A percentile compares a stretch with the other conserved stretches of the same genome.
Conservation (phyloP, 2,329 filamentous ascomycete genomes). For the Sordariomycetes sp. region DNA sequence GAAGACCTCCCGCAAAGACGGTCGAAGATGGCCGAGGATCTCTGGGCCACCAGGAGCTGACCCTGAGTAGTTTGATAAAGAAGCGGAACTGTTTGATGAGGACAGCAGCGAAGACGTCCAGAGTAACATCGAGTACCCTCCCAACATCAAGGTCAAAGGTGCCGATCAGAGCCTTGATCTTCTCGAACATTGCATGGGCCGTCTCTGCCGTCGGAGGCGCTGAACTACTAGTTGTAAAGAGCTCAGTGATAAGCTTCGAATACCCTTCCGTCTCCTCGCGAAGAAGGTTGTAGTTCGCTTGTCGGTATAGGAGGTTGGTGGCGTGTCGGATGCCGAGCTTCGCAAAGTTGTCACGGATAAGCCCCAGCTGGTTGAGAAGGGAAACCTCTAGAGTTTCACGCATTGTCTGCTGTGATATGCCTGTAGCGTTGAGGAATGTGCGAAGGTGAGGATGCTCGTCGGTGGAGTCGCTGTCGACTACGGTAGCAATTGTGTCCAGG, state of each 20-base stretch:
- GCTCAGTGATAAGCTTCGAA: conserved; percentile 87
- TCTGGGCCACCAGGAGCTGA: conserved; percentile 94
- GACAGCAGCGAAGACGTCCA: conserved; percentile 89
- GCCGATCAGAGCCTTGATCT: conserved; percentile 86
- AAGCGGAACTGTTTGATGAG: conserved; percentile 88
- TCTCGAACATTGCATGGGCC: conserved; percentile 77
- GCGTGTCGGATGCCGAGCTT: conserved; percentile 77
- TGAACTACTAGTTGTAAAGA: conserved; percentile 75
- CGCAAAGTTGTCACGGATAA: conserved; percentile 76
- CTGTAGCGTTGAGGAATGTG: conserved; percentile 58
- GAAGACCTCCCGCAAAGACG: conserved; percentile 53
- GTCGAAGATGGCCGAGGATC: conserved; percentile 27
- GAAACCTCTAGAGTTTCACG: conserved; percentile 72
- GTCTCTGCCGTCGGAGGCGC: conserved; percentile 61
- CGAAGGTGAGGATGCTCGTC: conserved; percentile 38
- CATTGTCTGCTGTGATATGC: conserved; percentile 58
- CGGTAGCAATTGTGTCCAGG: conserved; percentile 68
- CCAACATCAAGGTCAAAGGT: conserved; percentile 96
- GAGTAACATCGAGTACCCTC: conserved; percentile 80
- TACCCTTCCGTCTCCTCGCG: conserved; percentile 95
- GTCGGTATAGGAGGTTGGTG: conserved; percentile 86
- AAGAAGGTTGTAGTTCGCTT: conserved; percentile 91
- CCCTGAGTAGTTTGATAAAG: conserved; percentile 82
- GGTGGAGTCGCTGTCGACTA: conserved; percentile 55
- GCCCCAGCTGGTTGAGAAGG: conserved; percentile 59